Percentiles rank a stretch among this genome's conserved stretches.
phyloP scores from a whole-genome alignment of 257 asterid species.

The Echium plantagineum region DNA sequence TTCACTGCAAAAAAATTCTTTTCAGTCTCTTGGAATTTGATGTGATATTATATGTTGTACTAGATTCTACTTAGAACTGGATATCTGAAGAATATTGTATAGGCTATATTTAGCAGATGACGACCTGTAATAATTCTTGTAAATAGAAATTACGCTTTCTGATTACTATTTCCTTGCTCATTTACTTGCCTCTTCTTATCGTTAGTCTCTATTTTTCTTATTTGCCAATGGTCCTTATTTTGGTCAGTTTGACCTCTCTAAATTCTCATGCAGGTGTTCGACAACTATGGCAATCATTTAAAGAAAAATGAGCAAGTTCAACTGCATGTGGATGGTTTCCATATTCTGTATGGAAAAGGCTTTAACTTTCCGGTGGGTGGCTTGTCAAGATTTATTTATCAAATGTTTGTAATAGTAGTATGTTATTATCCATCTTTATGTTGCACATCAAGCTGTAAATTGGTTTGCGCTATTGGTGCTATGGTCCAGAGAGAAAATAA shows the following conservation, averaged over 20 bases:
- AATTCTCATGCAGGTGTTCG: conserved; percentile 35
- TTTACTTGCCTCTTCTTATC: background rate
- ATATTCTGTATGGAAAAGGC: conserved; percentile 27
- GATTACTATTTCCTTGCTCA: background rate
- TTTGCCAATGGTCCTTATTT: background rate
- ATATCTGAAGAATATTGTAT: too few relatives aligned
- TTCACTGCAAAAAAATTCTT: too few relatives aligned
- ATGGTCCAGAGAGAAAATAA: too few relatives aligned
- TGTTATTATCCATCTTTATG: too few relatives aligned
- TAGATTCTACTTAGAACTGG: too few relatives aligned
- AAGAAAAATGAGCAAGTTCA: conserved; percentile 28
- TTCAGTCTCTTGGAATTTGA: too few relatives aligned
- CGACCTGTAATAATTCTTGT: too few relatives aligned
- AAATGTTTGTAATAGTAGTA: background rate
- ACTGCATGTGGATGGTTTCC: conserved; percentile 41
- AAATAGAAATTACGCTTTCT: background rate
- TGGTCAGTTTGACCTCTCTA: background rate
- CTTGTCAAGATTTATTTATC: background rate
- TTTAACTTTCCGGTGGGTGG: conserved; percentile 9
- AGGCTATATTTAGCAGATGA: too few relatives aligned
- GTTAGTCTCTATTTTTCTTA: background rate
- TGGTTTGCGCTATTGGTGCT: background rate
- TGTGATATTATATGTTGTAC: too few relatives aligned
- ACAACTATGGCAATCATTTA: conserved; percentile 45
- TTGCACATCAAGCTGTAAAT: background rate